A percentile compares a stretch with the other conserved stretches of the same genome.
phyloP scores from a whole-genome alignment of 306 rosid species.

The Comarum palustre region DNA sequence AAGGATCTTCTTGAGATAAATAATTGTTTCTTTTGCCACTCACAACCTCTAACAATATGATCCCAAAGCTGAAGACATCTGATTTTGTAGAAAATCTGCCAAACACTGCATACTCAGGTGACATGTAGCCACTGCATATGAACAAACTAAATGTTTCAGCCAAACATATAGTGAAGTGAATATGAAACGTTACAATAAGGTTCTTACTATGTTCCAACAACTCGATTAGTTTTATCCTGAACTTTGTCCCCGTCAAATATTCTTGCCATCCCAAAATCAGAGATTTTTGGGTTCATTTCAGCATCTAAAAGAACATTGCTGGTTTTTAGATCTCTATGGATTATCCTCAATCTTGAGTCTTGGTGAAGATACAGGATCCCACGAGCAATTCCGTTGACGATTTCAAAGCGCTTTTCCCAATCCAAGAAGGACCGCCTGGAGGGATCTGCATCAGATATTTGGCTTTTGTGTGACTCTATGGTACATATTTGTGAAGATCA shows the following conservation, averaged over 20 bases:
- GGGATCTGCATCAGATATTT: slow-evolving; percentile 21
- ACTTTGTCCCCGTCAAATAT: slow-evolving; percentile 44
- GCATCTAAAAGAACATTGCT: slow-evolving; percentile 50
- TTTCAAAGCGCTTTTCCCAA: slow-evolving; percentile 43
- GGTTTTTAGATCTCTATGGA: slow-evolving; percentile 57
- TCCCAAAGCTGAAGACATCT: slow-evolving; percentile 53
- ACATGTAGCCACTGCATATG: slow-evolving; percentile 49
- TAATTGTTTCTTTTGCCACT: slow-evolving; percentile 43
- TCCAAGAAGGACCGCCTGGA: slow-evolving; percentile 28
- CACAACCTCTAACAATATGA: slow-evolving; percentile 50
- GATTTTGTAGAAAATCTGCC: slow-evolving; percentile 47
- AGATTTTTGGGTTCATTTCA: slow-evolving; percentile 50
- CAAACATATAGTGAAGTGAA: not conserved
- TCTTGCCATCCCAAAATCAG: slow-evolving; percentile 68
- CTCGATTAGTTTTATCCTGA: slow-evolving; percentile 42
- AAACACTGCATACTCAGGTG: slow-evolving; percentile 57
- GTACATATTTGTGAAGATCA: not conserved
- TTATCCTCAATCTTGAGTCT: slow-evolving; percentile 54
- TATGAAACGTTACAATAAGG: not conserved
- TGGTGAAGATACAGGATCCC: slow-evolving; percentile 63
- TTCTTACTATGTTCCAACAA: slow-evolving; percentile 67
- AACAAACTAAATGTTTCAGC: not conserved
- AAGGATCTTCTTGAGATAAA: slow-evolving; percentile 20
- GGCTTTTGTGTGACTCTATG: not conserved
- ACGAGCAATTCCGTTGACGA: slow-evolving; percentile 44